Base-by-base conservation (phyloP, 805 yeast genomes). In the Saturnispora diversa region DNA sequence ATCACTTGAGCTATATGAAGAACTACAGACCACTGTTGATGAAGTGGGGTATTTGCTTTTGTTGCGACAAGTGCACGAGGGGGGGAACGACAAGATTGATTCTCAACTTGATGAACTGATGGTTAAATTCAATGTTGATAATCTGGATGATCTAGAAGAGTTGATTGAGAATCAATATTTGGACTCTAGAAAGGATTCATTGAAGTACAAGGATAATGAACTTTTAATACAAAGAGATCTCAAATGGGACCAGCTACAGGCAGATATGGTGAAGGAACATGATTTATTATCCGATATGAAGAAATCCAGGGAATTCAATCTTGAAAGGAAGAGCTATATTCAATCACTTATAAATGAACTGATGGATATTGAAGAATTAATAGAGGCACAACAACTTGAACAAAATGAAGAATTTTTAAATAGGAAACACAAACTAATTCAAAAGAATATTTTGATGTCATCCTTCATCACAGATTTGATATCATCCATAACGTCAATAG, bases 401-500 rank as follows among this genome's bases (percentile, higher is more conserved):
- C 13, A 15, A 16, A 26, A 20, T 11, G 32, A 20, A 15, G 28
- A 30, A 37, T 26, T 20, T 13, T 8, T 9, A 5, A 29, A n/a
- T 3, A 21, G 23, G 8, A 21, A 13, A 11, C 19, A 15, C 13
- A 37, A 24, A 12, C 9, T 25, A 3, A 25, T 11, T 13, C 26
- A 21, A 10, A 39, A 33, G 16, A 33, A 33, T 12, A 21, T 21
- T 13, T 6, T 39, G 20, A 31, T 39, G 37, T n/a, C 26, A 4
- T 16, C 37, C 6, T 58, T 63, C 39, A 58, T 63, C 6, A 50
- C 55, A 6, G 54, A 57, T 17, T 42, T 62, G 21, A 50, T 66
- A 0, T 54, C 66, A 1, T 56, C 66, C 10, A 45, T 58, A 25
- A 62, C 66, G 2, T 47, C 47, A 15, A 43, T 59, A 1, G 52